Conservation (phyloP, 2,329 filamentous ascomycete genomes). For the Dothideomycetidae sp. region DNA sequence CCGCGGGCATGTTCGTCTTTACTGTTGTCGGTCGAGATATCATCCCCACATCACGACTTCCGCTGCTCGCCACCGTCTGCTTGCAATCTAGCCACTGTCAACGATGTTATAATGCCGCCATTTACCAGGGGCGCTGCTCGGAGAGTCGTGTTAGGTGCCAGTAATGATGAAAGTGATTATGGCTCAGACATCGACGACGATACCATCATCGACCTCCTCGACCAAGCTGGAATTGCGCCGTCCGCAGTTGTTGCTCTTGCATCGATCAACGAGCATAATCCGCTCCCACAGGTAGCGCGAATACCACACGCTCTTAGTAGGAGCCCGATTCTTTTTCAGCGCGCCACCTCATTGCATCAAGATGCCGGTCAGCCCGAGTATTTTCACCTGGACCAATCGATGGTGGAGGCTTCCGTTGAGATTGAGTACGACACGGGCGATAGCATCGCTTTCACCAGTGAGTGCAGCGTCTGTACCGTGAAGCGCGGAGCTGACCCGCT, state of each 20-base stretch:
- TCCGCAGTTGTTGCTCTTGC: conserved; percentile 17
- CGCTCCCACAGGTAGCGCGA: conserved; percentile 3
- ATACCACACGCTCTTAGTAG: background rate
- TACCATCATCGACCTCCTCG: conserved; percentile 37
- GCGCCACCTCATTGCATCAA: conserved; percentile 11
- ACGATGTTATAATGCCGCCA: conserved; percentile 8
- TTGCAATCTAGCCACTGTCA: conserved; percentile 8
- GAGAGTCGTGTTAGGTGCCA: conserved; percentile 4
- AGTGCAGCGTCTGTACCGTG: conserved; percentile 8
- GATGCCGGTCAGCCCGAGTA: conserved; percentile 11
- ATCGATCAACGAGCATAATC: conserved; percentile 15
- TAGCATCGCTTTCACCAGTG: conserved; percentile 22
- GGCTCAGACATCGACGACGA: conserved; percentile 49
- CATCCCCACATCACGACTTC: conserved; percentile 3
- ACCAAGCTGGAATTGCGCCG: conserved; percentile 27
- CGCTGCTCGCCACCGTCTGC: conserved; percentile 1
- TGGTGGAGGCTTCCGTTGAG: conserved; percentile 23
- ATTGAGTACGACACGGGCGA: conserved; percentile 29
- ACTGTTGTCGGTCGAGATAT: background rate
- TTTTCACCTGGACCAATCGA: conserved; percentile 10
- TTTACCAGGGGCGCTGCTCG: conserved; percentile 10
- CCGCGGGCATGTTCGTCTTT: too few species aligned
- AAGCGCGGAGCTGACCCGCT: conserved; percentile 23
- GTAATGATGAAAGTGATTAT: conserved; percentile 40
- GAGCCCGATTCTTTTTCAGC: background rate